These are phyloP conservation scores for Pseudocercospora eumusae DNA, from an alignment of 2,329 filamentous ascomycete genomes.

Conservation along the genomic window DNA sequence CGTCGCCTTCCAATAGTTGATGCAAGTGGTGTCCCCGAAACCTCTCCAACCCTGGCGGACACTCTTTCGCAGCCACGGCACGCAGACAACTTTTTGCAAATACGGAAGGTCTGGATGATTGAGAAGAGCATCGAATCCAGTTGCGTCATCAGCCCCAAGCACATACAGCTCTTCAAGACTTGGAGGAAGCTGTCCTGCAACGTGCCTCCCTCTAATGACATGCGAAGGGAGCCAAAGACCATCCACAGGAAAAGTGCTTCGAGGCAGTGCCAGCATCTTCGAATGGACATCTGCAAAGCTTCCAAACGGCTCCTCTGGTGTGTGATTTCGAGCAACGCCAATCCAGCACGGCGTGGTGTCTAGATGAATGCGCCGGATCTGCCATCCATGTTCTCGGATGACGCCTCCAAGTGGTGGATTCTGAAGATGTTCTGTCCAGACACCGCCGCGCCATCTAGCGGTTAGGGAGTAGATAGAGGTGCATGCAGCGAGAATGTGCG, in stretches of 20 bases:
- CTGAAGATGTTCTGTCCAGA: not conserved
- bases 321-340: not conserved
- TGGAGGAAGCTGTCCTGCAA: constrained; percentile 4
- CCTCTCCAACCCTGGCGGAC: not conserved
- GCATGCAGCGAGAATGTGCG: not conserved
- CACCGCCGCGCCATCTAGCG: not conserved
- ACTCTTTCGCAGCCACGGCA: not conserved
- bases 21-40: not conserved
- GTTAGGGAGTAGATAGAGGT: not conserved
- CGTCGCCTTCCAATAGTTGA: not conserved
- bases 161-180: constrained; percentile 2
- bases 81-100: not conserved
- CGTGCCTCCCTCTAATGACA: not conserved
- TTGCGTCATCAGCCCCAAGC: not conserved
- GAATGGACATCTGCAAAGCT: not conserved
- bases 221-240: not conserved
- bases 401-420: not conserved
- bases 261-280: constrained; percentile 1
- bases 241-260: not conserved
- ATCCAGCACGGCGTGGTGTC: constrained; percentile 4
- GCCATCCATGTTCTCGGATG: not conserved
- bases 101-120: not conserved
- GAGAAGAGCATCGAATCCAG: not conserved
- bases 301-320: constrained; percentile 1
- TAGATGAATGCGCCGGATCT: not conserved